These are phyloP conservation scores for Boletus rubropictus DNA, from an alignment of 768 basidiomycete genomes.

Conservation along the genomic window DNA sequence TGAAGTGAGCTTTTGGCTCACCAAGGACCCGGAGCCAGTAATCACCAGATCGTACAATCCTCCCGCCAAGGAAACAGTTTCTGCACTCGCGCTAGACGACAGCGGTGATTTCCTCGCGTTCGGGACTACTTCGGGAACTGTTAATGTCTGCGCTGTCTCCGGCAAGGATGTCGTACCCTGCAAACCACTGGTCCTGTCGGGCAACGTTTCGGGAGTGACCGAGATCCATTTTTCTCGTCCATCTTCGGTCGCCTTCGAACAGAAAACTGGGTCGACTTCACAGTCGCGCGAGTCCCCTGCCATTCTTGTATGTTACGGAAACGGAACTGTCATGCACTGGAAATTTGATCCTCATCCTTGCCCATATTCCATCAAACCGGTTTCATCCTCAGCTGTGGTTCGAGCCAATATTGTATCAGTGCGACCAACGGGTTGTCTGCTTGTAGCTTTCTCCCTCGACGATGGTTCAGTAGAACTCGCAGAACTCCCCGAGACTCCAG, in stretches of 20 bases:
- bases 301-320: conserved; percentile 52
- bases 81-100: conserved; percentile 58
- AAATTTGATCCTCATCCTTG: conserved; percentile 23
- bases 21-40: conserved; percentile 36
- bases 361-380: conserved; percentile 38
- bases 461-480: conserved; percentile 64
- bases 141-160: conserved; percentile 58
- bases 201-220: conserved; percentile 45
- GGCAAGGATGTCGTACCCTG: conserved; percentile 33
- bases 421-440: conserved; percentile 38
- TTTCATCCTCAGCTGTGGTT: conserved; percentile 39
- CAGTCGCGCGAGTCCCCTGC: conserved; percentile 13
- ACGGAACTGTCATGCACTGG: conserved; percentile 54
- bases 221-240: conserved; percentile 44
- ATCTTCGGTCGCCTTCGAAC: conserved; percentile 8
- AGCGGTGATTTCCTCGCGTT: conserved; percentile 60
- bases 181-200: conserved; percentile 39
- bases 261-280: conserved; percentile 15
- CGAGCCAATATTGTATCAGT: conserved; percentile 47
- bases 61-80: conserved; percentile 45
- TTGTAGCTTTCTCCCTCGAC: conserved; percentile 56
- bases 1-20: conserved; percentile 67
- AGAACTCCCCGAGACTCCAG: conserved; percentile 44
- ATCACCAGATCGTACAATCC: conserved; percentile 44
- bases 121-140: conserved; percentile 61